Evolutionary conservation across 140 eudicot species (phyloP), one percentile per base, ranked within the genome.

Genomic region (Senecio squalidus): DNA sequence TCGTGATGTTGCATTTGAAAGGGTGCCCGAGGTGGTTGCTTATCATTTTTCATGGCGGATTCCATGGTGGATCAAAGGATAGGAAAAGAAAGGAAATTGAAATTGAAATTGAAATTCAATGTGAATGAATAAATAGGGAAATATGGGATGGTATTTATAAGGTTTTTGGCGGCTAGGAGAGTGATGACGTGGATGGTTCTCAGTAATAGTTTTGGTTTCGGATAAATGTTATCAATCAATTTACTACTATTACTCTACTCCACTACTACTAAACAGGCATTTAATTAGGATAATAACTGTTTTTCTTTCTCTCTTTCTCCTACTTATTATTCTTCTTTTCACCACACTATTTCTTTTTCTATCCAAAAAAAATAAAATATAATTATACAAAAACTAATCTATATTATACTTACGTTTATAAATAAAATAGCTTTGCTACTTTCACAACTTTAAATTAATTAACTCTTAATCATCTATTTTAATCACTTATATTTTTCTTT

Each of bases 141-240:
- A n/a, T 66, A n/a, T 8, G 13, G 45, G 41, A 26, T 60, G 75
- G 70, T 68, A 74, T 74, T 74, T 74, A 74, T 74, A 74, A 74
- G 54, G 41, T 21, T 67, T 68, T 74, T 69, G 79, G 74, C 79
- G 75, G 79, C 75, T 63, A 23, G 1, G 46, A 46, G 76, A 71
- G 54, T 62, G 71, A 62, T 71, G 76, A 71, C 36, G 45, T 70
- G 70, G 68, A 51, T 69, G 26, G 63, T 31, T 60, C 57, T 43
- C 56, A 43, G 47, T 50, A 44, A 61, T 33, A 7, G 44, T 15
- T 52, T 70, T 62, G 2, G 47, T 31, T 44, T 31, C 16, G 66
- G 66, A 44, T 71, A 53, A 20, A 41, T 0, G 17, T 45, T 8
- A 45, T 25, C 3, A 2, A n/a, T n/a, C n/a, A n/a, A n/a, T n/a